These are phyloP conservation scores for Agaricales sp. DNA, from an alignment of 1,284 basidiomycete species.

Conservation along the genomic window DNA sequence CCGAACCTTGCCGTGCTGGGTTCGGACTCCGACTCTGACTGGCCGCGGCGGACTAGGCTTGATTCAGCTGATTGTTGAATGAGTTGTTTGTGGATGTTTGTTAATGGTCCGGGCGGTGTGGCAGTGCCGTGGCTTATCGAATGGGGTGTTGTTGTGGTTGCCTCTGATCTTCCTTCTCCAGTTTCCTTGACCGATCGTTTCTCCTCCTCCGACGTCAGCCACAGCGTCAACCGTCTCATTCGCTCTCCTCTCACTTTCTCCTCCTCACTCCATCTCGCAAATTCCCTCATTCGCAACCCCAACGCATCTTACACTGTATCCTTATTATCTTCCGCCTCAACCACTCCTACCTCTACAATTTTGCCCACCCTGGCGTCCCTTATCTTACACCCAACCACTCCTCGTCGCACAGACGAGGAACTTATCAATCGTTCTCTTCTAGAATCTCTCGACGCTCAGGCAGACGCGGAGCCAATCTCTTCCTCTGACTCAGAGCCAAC, in stretches of 20 bases:
- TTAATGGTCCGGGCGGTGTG: too few species aligned
- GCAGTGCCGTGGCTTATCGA: too few species aligned
- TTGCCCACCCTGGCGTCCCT: background rate
- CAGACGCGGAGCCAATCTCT: slow-evolving; percentile 60
- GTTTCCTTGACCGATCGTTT: too few species aligned
- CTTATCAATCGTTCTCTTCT: slow-evolving; percentile 74
- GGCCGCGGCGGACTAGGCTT: too few species aligned
- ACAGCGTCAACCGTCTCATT: too few species aligned
- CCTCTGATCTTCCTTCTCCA: too few species aligned
- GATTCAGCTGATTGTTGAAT: too few species aligned
- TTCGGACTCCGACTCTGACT: too few species aligned
- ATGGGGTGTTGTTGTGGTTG: too few species aligned
- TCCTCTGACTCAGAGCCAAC: slow-evolving; percentile 44
- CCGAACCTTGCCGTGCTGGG: too few species aligned
- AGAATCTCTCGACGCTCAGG: slow-evolving; percentile 69
- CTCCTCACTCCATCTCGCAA: slow-evolving; percentile 12
- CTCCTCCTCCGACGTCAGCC: too few species aligned
- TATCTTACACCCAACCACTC: slow-evolving; percentile 20
- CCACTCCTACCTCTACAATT: slow-evolving; percentile 20
- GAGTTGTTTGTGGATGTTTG: too few species aligned
- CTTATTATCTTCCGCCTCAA: slow-evolving; percentile 50
- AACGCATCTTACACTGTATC: slow-evolving; percentile 29
- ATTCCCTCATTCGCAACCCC: slow-evolving; percentile 17
- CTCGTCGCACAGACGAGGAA: slow-evolving; percentile 57
- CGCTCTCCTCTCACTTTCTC: slow-evolving; percentile 11